phyloP scores from a whole-genome alignment of 768 basidiomycete species.

The Lactarius tabidus region DNA sequence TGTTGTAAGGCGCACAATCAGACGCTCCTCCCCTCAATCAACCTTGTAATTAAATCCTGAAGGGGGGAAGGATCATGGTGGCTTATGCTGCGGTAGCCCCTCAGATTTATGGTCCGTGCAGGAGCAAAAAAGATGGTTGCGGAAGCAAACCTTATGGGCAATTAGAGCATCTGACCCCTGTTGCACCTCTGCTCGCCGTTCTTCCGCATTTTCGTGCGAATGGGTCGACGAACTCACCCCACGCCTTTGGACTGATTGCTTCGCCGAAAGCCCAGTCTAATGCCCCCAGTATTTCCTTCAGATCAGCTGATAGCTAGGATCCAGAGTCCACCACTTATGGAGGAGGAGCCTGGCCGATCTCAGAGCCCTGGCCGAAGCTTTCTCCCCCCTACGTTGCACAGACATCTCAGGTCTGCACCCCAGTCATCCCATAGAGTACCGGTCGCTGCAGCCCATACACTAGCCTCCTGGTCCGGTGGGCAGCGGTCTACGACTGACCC shows the following conservation, averaged over 20 bases:
- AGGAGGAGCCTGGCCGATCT: slow-evolving; percentile 16
- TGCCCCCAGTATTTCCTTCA: not conserved
- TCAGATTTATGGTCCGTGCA: slow-evolving; percentile 29
- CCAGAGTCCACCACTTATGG: slow-evolving; percentile 16
- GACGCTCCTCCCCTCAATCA: not conserved
- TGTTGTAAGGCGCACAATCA: not conserved
- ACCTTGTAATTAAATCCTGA: slow-evolving; percentile 3
- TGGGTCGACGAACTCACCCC: slow-evolving; percentile 13
- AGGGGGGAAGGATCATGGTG: not conserved
- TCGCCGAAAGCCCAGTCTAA: slow-evolving; percentile 16
- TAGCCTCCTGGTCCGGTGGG: slow-evolving; percentile 8
- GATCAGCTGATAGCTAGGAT: slow-evolving; percentile 1
- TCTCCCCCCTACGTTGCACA: slow-evolving; percentile 48
- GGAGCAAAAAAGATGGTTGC: slow-evolving; percentile 24
- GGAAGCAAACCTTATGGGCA: slow-evolving; percentile 37
- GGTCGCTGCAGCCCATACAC: not conserved
- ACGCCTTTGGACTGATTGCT: slow-evolving; percentile 22
- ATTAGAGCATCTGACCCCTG: slow-evolving; percentile 23
- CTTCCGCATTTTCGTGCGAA: slow-evolving; percentile 17
- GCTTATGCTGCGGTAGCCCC: slow-evolving; percentile 24
- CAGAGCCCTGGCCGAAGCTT: slow-evolving; percentile 39
- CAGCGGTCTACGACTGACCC: slow-evolving; percentile 27
- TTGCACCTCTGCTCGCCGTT: slow-evolving; percentile 14
- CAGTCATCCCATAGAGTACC: slow-evolving; percentile 15
- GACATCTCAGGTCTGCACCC: slow-evolving; percentile 37